Conservation (phyloP, 2,329 filamentous ascomycete genomes). For the Xylaria digitata region DNA sequence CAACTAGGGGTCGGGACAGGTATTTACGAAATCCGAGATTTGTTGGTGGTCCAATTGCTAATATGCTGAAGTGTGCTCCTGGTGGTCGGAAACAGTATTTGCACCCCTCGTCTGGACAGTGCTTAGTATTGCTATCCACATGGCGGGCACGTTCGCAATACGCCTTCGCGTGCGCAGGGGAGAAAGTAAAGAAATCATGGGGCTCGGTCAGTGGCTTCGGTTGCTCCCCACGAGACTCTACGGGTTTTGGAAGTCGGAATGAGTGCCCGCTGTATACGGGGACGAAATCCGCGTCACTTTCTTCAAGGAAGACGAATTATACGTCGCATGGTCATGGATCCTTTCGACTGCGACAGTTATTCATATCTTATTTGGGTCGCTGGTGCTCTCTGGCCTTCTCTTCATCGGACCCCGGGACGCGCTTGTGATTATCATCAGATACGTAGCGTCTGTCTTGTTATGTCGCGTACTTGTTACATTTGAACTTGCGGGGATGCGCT, state of each 20-base stretch:
- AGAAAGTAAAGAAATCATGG: conserved; percentile 2
- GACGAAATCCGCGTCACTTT: conserved; percentile 23
- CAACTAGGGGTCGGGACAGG: conserved; percentile 35
- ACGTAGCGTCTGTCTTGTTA: conserved; percentile 41
- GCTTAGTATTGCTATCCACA: conserved; percentile 35
- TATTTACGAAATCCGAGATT: neutral
- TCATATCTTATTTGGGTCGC: conserved; percentile 47
- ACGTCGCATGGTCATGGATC: conserved; percentile 40
- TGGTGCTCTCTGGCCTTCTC: conserved; percentile 44
- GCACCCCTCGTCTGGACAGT: conserved; percentile 34
- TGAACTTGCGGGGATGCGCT: conserved; percentile 44
- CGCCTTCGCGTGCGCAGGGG: conserved; percentile 34
- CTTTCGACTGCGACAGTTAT: conserved; percentile 39
- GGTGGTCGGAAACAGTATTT: conserved; percentile 35
- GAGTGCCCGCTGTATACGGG: conserved; percentile 25
- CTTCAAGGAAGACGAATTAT: conserved; percentile 28
- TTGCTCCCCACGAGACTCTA: conserved; percentile 19
- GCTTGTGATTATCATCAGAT: conserved; percentile 42
- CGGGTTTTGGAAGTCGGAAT: conserved; percentile 24
- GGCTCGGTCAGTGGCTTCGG: conserved; percentile 25
- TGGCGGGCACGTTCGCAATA: conserved; percentile 32
- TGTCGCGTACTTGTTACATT: conserved; percentile 46
- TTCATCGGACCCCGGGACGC: conserved; percentile 45
- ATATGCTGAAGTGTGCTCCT: conserved; percentile 33
- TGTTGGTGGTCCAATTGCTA: neutral